phyloP scores from a whole-genome alignment of 306 rosid species.

The Mimosa pudica region DNA sequence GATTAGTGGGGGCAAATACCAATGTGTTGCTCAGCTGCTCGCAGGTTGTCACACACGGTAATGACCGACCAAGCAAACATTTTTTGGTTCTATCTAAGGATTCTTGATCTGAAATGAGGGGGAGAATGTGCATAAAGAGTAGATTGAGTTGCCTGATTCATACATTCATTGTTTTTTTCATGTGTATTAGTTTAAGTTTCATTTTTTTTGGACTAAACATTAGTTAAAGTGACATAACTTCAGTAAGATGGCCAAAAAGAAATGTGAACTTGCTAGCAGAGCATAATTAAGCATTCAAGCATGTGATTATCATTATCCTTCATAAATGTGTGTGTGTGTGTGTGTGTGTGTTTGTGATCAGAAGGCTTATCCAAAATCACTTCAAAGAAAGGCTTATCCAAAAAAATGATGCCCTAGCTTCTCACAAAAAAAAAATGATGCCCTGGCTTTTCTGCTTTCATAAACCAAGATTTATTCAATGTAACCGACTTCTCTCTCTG shows the following conservation, averaged over 20 bases:
- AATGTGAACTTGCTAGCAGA: not conserved
- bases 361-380: not conserved
- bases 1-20: not conserved
- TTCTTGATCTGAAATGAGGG: not conserved
- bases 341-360: no score
- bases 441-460: not conserved
- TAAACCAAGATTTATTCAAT: not conserved
- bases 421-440: not conserved
- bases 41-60: conserved; percentile 10
- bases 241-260: not conserved
- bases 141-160: not conserved
- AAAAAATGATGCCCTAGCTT: not conserved
- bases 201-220: not conserved
- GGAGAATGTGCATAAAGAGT: not conserved
- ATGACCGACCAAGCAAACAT: not conserved
- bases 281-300: not conserved
- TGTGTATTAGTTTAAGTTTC: not conserved
- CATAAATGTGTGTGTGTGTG: not conserved
- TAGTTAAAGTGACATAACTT: not conserved
- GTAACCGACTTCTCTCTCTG: not conserved
- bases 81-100: not conserved
- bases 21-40: not conserved
- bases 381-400: no score
- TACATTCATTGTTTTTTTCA: not conserved
- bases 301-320: not conserved